Conservation (phyloP, 306 rosid species). For the Rosa lucieae region DNA sequence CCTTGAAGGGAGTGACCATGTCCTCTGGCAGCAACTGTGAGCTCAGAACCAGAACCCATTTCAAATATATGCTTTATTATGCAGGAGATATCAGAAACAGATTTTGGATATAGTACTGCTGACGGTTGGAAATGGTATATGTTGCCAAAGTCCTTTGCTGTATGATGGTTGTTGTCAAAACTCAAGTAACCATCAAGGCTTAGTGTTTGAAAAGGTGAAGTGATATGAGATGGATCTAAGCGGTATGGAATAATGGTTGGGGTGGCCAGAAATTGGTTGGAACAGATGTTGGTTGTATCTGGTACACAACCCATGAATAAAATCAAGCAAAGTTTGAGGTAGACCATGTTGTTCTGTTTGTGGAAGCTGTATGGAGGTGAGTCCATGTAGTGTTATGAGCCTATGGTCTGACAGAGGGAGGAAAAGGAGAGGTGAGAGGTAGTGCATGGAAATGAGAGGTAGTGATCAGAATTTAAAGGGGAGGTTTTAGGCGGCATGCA, state of each 20-base stretch:
- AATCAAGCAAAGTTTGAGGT: conserved; percentile 40
- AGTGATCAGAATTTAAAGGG: conserved; percentile 55
- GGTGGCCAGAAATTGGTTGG: conserved; percentile 37
- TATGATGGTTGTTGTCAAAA: conserved; percentile 47
- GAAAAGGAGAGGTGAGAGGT: conserved; percentile 41
- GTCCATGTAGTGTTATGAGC: conserved; percentile 42
- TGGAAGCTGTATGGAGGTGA: conserved; percentile 40
- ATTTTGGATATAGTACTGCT: conserved; percentile 76
- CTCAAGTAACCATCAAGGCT: conserved; percentile 70
- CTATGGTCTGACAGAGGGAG: conserved; percentile 10
- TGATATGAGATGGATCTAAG: conserved; percentile 23
- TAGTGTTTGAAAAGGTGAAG: conserved; percentile 50
- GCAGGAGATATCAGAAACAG: conserved; percentile 67
- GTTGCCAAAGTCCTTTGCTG: conserved; percentile 86
- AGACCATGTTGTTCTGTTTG: conserved; percentile 37
- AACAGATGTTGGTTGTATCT: conserved; percentile 49
- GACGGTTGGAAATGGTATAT: conserved; percentile 61
- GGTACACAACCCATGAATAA: conserved; percentile 48
- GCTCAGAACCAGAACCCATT: conserved; percentile 51
- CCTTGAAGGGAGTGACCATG: conserved; percentile 90
- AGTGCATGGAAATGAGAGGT: conserved; percentile 22
- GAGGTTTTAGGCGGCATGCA: conserved; percentile 41
- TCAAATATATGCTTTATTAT: conserved; percentile 50
- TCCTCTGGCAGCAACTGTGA: conserved; percentile 92
- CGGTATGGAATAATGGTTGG: conserved; percentile 32